These are phyloP conservation scores for Nitzschia sp. DNA, from an alignment of 108 stramenopile species.

Conservation along the genomic window DNA sequence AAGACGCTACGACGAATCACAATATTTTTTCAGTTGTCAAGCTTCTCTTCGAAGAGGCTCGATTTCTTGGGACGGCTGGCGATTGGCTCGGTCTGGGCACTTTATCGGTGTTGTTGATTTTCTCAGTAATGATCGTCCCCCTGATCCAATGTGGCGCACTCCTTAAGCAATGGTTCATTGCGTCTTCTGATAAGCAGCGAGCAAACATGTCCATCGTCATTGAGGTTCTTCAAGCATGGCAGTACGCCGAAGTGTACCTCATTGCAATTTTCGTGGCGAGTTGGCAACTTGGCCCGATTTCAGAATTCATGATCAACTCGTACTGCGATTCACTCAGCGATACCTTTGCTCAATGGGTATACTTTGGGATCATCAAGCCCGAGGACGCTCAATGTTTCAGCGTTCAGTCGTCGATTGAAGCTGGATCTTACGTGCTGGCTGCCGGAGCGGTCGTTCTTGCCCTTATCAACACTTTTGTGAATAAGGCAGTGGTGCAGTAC, in stretches of 20 bases:
- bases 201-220: constrained; percentile 34
- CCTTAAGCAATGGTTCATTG: constrained; percentile 56
- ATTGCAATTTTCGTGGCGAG: constrained; percentile 67
- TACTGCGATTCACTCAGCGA: constrained; percentile 61
- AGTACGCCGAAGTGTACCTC: constrained; percentile 84
- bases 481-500: constrained; percentile 46
- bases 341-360: constrained; percentile 57
- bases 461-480: constrained; percentile 45
- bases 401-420: constrained; percentile 59
- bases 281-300: constrained; percentile 73
- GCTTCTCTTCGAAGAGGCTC: constrained; percentile 76
- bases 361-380: constrained; percentile 59
- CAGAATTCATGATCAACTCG: constrained; percentile 73
- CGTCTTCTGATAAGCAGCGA: constrained; percentile 28
- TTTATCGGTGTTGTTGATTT: constrained; percentile 59
- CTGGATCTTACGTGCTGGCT: constrained; percentile 62
- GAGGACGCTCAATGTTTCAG: constrained; percentile 82
- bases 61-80: constrained; percentile 45
- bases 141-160: constrained; percentile 51
- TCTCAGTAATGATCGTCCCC: constrained; percentile 75
- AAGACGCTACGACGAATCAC: constrained; percentile 56
- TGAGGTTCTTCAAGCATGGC: constrained; percentile 78
- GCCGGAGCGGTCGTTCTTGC: constrained; percentile 50
- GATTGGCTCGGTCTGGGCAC: constrained; percentile 68
- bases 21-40: constrained; percentile 57